Percentiles rank a stretch among this genome's conserved stretches.
phyloP scores from a whole-genome alignment of 2,329 filamentous ascomycete species.

The Davidsoniella australis region DNA sequence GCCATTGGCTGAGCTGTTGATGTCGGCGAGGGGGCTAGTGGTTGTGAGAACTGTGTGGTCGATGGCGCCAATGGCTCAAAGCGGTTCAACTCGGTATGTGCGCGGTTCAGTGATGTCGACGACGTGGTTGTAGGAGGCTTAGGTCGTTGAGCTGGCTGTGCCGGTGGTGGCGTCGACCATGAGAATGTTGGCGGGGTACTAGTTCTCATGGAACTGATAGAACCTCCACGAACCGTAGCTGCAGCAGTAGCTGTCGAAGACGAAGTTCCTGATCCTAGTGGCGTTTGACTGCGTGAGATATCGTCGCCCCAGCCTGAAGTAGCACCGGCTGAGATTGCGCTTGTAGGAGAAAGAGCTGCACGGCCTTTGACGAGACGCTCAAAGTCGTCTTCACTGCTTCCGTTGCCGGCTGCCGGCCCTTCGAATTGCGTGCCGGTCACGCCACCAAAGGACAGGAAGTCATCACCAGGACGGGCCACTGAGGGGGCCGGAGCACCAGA shows the following conservation, averaged over 20 bases:
- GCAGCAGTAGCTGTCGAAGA: not conserved
- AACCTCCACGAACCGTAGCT: conserved; percentile 17
- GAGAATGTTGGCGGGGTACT: conserved; percentile 32
- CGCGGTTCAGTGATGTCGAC: conserved; percentile 16
- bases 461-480: conserved; percentile 35
- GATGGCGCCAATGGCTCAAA: conserved; percentile 40
- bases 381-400: conserved; percentile 56
- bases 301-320: conserved; percentile 32
- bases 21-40: conserved; percentile 20
- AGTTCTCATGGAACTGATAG: not conserved
- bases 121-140: conserved; percentile 31
- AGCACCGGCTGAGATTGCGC: conserved; percentile 24
- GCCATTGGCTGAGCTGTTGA: conserved; percentile 32
- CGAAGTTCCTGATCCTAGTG: too few species aligned
- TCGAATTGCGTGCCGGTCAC: conserved; percentile 45
- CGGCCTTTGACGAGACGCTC: conserved; percentile 72
- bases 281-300: too few species aligned
- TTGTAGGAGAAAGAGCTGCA: conserved; percentile 17
- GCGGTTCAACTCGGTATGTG: conserved; percentile 30
- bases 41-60: conserved; percentile 46
- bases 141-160: conserved; percentile 15
- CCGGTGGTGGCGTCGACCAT: conserved; percentile 43
- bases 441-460: conserved; percentile 55
- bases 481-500: conserved; percentile 39
- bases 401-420: conserved; percentile 23